Evolutionary conservation across 2,329 filamentous ascomycete genomes (phyloP).

Genomic region (Emericellopsis cladophorae): DNA sequence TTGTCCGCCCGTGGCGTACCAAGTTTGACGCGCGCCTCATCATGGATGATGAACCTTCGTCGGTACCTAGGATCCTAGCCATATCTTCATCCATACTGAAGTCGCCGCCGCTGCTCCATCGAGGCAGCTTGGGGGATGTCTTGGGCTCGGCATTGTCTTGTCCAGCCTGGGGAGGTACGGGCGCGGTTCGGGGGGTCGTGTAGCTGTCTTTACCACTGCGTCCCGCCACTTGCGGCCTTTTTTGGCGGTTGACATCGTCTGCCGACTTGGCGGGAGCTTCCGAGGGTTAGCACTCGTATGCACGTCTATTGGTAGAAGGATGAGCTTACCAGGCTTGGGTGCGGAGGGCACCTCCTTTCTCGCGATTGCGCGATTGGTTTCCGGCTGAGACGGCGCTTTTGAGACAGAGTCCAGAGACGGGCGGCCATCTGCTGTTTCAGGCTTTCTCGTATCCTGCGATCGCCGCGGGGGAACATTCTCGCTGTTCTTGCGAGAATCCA

Average conservation of each 20-base stretch:
- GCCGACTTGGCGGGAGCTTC: constrained; percentile 5
- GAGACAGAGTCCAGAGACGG: constrained; percentile 28
- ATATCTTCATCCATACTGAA: constrained; percentile 95
- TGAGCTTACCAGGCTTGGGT: constrained; percentile 23
- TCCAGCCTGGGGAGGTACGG: constrained; percentile 40
- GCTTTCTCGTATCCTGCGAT: constrained; percentile 45
- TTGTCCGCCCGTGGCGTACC: constrained; percentile 83
- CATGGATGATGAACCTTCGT: constrained; percentile 70
- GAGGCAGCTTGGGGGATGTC: constrained; percentile 53
- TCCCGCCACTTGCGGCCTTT: constrained; percentile 8
- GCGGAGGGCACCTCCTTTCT: constrained; percentile 48
- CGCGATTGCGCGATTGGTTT: constrained; percentile 36
- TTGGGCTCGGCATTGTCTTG: constrained; percentile 39
- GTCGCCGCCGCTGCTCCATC: constrained; percentile 70
- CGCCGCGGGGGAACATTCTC: constrained; percentile 25
- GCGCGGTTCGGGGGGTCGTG: constrained; percentile 44
- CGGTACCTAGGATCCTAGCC: constrained; percentile 71
- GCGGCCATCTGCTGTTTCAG: constrained; percentile 39
- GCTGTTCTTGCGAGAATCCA: constrained; percentile 21
- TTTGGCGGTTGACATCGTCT: not conserved
- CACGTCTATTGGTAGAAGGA: too few relatives aligned
- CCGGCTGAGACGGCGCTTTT: constrained; percentile 22
- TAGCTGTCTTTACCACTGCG: constrained; percentile 28
- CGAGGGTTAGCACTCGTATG: not conserved
- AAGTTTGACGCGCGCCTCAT: constrained; percentile 85